Conservation (phyloP, 352 stramenopile species). For the Globisporangium abappressorium region DNA sequence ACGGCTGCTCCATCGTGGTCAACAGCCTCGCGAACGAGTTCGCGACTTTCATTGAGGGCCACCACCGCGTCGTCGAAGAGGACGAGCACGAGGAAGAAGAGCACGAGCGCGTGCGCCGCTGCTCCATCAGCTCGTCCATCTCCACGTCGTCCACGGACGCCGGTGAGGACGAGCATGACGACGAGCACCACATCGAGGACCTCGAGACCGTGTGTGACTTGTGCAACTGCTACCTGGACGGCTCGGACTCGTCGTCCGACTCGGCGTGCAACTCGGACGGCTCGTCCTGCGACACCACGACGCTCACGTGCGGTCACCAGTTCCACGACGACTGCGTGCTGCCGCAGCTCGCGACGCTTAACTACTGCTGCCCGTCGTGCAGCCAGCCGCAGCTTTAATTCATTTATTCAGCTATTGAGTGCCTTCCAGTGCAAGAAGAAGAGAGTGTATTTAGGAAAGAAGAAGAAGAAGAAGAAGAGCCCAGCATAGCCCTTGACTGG, state of each 20-base stretch:
- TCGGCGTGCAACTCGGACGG: neutral
- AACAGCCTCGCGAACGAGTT: conserved; percentile 30
- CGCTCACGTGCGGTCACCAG: conserved; percentile 20
- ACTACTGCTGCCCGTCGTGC: conserved; percentile 21
- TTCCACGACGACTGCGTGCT: conserved; percentile 26
- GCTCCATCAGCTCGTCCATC: conserved; percentile 7
- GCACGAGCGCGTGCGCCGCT: conserved; percentile 1
- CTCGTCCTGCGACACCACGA: conserved; percentile 16
- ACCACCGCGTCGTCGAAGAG: neutral
- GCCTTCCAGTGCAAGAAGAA: neutral
- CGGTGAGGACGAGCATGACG: neutral
- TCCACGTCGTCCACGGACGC: conserved; percentile 8
- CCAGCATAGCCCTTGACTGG: neutral
- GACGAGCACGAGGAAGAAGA: conserved; percentile 5
- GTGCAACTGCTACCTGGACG: conserved; percentile 5
- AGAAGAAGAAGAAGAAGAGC: neutral
- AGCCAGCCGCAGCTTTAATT: neutral
- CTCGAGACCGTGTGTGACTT: conserved; percentile 6
- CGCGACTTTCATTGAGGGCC: conserved; percentile 11
- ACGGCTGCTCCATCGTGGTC: conserved; percentile 34
- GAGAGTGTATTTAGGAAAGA: neutral
- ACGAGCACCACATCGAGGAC: neutral
- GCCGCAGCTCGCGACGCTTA: conserved; percentile 14
- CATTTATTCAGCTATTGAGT: neutral
- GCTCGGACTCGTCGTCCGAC: neutral